Evolutionary conservation across 495 filamentous ascomycete species (phyloP).

Genomic region (Penicillium waksmanii): DNA sequence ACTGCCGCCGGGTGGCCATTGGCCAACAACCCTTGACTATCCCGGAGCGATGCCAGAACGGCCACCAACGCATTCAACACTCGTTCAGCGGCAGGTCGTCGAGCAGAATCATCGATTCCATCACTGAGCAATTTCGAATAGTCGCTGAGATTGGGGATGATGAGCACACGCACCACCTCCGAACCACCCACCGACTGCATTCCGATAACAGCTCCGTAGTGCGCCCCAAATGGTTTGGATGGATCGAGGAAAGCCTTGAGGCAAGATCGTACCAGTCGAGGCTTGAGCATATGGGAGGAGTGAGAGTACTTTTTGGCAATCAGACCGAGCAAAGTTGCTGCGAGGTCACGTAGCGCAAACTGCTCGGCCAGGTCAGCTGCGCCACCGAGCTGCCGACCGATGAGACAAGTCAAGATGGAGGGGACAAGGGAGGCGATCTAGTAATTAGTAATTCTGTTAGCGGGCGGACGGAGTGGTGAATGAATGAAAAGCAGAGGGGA

Average conservation of each 20-base stretch:
- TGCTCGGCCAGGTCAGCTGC: slow-evolving; percentile 58
- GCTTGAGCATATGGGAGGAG: slow-evolving; percentile 74
- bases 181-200: slow-evolving; percentile 73
- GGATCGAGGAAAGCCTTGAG: slow-evolving; percentile 90
- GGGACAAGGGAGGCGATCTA: slow-evolving; percentile 78
- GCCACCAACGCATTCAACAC: slow-evolving; percentile 64
- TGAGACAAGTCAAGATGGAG: slow-evolving; percentile 85
- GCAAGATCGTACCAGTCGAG: slow-evolving; percentile 87
- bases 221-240: slow-evolving; percentile 72
- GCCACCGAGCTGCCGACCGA: slow-evolving; percentile 79
- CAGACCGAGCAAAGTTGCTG: slow-evolving; percentile 74
- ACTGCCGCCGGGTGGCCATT: slow-evolving; percentile 53
- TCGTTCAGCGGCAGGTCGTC: slow-evolving; percentile 62
- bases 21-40: slow-evolving; percentile 35
- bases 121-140: slow-evolving; percentile 76
- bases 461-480: neutral
- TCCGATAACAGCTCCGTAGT: slow-evolving; percentile 85
- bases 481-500: neutral
- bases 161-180: slow-evolving; percentile 76
- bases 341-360: slow-evolving; percentile 80
- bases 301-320: slow-evolving; percentile 76
- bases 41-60: slow-evolving; percentile 55
- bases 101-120: slow-evolving; percentile 59
- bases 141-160: slow-evolving; percentile 77
- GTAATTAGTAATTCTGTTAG: slow-evolving; percentile 21